A percentile compares a stretch with the other conserved stretches of the same genome.
Evolutionary conservation across 2,329 filamentous ascomycete genomes (phyloP).

Genomic region (Fusarium sp.): DNA sequence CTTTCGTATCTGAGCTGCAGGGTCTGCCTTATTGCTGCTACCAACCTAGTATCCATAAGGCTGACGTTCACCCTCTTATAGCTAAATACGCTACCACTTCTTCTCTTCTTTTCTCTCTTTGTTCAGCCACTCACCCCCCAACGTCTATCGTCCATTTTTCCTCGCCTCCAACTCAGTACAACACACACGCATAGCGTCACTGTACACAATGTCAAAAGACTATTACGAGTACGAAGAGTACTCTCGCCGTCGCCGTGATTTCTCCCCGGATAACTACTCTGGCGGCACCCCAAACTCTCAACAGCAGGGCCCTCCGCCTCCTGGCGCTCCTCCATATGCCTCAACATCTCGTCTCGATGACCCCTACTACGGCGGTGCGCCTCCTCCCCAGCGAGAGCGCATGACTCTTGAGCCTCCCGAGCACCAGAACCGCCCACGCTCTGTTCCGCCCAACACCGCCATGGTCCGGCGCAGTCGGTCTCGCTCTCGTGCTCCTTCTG

Average conservation of each 20-base stretch:
- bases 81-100: background rate
- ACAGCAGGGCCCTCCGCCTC: constrained; percentile 31
- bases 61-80: constrained; percentile 14
- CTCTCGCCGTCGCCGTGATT: constrained; percentile 44
- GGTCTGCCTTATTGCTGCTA: constrained; percentile 4
- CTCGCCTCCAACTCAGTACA: background rate
- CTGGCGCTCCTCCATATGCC: constrained; percentile 36
- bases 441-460: constrained; percentile 48
- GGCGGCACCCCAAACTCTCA: constrained; percentile 43
- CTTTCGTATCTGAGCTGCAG: background rate
- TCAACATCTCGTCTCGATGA: constrained; percentile 46
- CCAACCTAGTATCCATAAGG: constrained; percentile 16
- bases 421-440: constrained; percentile 49
- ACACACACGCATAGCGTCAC: background rate
- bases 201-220: constrained; percentile 40
- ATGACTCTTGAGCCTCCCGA: constrained; percentile 49
- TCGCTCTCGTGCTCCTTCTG: constrained; percentile 41
- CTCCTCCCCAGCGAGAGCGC: constrained; percentile 43
- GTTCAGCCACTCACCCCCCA: constrained; percentile 13
- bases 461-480: constrained; percentile 44
- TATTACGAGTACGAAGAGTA: constrained; percentile 50
- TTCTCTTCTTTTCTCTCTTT: constrained; percentile 5
- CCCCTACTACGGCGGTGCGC: constrained; percentile 36
- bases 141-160: constrained; percentile 6
- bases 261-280: constrained; percentile 51